Evolutionary conservation across 495 filamentous ascomycete genomes (phyloP), one percentile per base, ranked within the genome.

Genomic region (Aspergillus biplanus): DNA sequence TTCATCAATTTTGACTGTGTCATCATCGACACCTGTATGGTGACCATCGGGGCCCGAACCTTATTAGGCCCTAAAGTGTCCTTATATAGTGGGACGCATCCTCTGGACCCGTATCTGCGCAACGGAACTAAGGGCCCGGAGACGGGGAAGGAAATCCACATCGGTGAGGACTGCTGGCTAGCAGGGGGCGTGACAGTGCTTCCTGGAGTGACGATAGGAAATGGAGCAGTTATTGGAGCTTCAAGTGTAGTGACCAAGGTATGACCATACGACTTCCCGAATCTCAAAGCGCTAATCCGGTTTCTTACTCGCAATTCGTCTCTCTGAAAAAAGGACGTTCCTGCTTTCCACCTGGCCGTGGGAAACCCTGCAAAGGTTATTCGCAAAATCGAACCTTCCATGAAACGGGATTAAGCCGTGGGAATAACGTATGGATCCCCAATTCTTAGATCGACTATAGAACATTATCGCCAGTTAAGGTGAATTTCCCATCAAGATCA

Each of bases 161-260:
- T 97, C 61, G 92, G 88, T 0, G 90, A 96, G 67, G 93, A 97
- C 72, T 95, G 91, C 66, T 97, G 93, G 93, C 72, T 97, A 32
- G 92, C 90, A 0, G 93, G 93, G 0, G 89, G 89, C 71, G 91
- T 90, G 8, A 83, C 82, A 44, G 80, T 97, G 7, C 72, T 90
- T 16, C 87, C 91, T 0, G 93, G 93, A 0, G 90, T 97, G 31
- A 93, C 80, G 7, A 88, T 97, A 63, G 93, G 93, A 0, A 89
- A 84, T 65, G 89, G 92, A 0, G 84, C 83, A 16, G 88, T 88
- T 0, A 81, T 97, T 67, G 93, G 91, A 0, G 92, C 93, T n/a
- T 92, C 91, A 0, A 92, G 89, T 73, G 92, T 97, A 18, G 93
- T 97, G 11, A 96, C 91, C 2, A 97, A 90, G 83, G 92, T 94